Conservation (phyloP, 805 yeast genomes). For the Candida methanosorbosa region DNA sequence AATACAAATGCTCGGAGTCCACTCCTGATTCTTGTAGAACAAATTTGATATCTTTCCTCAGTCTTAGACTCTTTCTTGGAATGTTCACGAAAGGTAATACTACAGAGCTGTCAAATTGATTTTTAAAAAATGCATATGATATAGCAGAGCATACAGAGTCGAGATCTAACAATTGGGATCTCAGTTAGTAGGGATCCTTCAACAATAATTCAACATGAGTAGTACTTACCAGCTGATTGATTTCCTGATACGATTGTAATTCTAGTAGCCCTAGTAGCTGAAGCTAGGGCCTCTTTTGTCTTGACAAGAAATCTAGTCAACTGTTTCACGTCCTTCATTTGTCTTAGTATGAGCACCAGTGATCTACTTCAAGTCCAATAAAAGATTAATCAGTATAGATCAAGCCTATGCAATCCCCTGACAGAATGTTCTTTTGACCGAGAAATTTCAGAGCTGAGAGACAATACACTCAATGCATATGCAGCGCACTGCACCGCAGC, state of each 20-base stretch:
- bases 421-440: too few species aligned
- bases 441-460: too few species aligned
- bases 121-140: slow-evolving; percentile 51
- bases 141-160: slow-evolving; percentile 82
- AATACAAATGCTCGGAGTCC: slow-evolving; percentile 41
- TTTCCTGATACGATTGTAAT: slow-evolving; percentile 62
- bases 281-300: too few species aligned
- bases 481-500: too few species aligned
- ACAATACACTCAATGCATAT: too few species aligned
- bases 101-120: slow-evolving; percentile 19
- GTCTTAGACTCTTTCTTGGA: slow-evolving; percentile 49
- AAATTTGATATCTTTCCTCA: slow-evolving; percentile 63
- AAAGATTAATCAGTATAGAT: too few species aligned
- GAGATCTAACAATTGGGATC: slow-evolving; percentile 45
- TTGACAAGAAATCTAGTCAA: too few species aligned
- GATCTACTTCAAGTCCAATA: too few species aligned
- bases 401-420: too few species aligned
- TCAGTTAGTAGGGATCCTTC: background rate
- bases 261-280: too few species aligned
- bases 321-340: too few species aligned
- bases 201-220: background rate
- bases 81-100: slow-evolving; percentile 74
- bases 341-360: too few species aligned
- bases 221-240: slow-evolving; percentile 53
- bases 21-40: slow-evolving; percentile 43